A percentile compares a stretch with the other conserved stretches of the same genome.
Conservation (phyloP, 2,329 filamentous ascomycete genomes). For the Neonectria neomacrospora region DNA sequence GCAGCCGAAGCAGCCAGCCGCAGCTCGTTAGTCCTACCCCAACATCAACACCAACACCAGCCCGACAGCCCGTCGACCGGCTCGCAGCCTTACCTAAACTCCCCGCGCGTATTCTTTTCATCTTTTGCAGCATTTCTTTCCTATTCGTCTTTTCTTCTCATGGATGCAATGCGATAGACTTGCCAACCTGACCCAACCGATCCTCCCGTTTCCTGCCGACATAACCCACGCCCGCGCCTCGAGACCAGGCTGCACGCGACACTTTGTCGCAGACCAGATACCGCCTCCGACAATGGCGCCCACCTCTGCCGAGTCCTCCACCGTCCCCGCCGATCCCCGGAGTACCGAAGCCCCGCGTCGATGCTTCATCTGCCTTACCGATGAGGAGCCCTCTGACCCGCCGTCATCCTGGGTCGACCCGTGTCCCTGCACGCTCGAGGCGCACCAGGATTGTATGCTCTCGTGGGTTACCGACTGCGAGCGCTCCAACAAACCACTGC, state of each 20-base stretch:
- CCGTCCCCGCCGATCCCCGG: slow-evolving; percentile 15
- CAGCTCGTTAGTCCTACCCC: neutral
- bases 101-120: neutral
- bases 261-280: neutral
- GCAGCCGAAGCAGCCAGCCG: neutral
- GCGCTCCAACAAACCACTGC: slow-evolving; percentile 71
- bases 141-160: neutral
- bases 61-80: neutral
- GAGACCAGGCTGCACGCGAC: slow-evolving; percentile 17
- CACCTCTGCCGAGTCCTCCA: slow-evolving; percentile 7
- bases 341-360: slow-evolving; percentile 50
- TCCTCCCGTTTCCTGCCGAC: slow-evolving; percentile 27
- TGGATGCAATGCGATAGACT: slow-evolving; percentile 21
- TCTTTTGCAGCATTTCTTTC: neutral
- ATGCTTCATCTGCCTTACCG: slow-evolving; percentile 73
- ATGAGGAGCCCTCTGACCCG: slow-evolving; percentile 61
- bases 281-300: slow-evolving; percentile 3
- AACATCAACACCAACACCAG: slow-evolving; percentile 2
- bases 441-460: slow-evolving; percentile 89
- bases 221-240: slow-evolving; percentile 5
- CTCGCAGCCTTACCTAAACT: neutral
- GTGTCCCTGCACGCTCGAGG: slow-evolving; percentile 89
- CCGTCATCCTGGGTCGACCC: slow-evolving; percentile 80
- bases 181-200: slow-evolving; percentile 3
- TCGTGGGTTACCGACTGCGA: slow-evolving; percentile 96